Evolutionary conservation across 2,329 filamentous ascomycete species (phyloP), one percentile per base, ranked within the genome.

Genomic region (Cercospora zeae-maydis): DNA sequence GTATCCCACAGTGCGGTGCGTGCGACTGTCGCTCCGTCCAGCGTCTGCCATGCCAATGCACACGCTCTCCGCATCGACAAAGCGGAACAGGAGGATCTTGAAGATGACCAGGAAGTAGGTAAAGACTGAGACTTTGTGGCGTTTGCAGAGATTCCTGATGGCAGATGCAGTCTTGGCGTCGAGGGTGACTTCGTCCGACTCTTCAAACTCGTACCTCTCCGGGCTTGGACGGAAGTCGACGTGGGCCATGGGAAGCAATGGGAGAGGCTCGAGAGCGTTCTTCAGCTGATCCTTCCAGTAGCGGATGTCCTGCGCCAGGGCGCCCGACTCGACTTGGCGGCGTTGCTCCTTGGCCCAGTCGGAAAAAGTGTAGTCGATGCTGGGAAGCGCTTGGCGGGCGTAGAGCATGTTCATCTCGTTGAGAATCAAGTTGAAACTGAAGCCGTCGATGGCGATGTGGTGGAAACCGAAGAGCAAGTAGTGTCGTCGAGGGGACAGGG

Each of bases 391-490:
- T 30, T 55, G 33, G n/a, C 58, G 30, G 7, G 19, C 21, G 34
- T 71, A 72, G 2, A 52, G 37, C 10, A 55, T 42, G 9, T 62
- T 55, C 4, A 73, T 14, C 33, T 73, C 69, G n/a, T 13, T 36
- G 1, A 73, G 33, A 14, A 74, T 61, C 1, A 73, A 47, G 8
- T 71, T 42, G n/a, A 62, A 66, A 55, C 72, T 71, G 51, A 71
- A 16, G 2, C 71, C 73, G 49, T 77, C 75, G 51, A 75, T 65
- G 27, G 64, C 63, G 58, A 77, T 74, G 59, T 75, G 74, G 55
- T 77, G 74, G 37, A 64, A 71, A 3, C 56, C 65, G 16, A 77
- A 27, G 13, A 76, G 36, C 14, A 61, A 33, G 31, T 61, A 55
- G 31, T 61, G 58, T 10, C 10, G 10, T 10, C 33, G 10, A 4